Evolutionary conservation across 345 rosid species (phyloP), one percentile per base, ranked within the genome.

Genomic region (Lenwebbia sp.): DNA sequence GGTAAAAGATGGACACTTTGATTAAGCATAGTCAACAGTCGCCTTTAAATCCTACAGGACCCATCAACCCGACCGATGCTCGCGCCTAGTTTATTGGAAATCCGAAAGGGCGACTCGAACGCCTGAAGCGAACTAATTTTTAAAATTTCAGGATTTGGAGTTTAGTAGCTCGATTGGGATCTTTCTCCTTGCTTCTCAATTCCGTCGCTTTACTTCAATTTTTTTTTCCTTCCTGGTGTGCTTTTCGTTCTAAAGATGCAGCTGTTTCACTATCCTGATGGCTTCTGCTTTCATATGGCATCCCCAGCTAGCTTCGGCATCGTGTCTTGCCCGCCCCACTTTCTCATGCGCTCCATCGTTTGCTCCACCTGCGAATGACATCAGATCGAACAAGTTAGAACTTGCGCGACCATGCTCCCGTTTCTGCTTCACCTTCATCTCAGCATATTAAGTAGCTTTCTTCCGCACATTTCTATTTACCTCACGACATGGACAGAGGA

Each of bases 271-370:
- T 33, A 37, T 37, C 5, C 78, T 33, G 81, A 70, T 70, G 26
- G 47, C 14, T 21, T 19, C 40, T 19, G 78, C 44, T 9, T 44
- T 33, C 41, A 53, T 30, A 49, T 83, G 85, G 26, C 56, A 83
- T 75, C 47, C 76, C 52, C 86, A 47, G 11, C 86, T 10, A 33
- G 53, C 83, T 85, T 87, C 84, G 83, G 86, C 5, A 2, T 44
- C 13, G 53, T 30, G 13, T 88, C 94, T 37, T 86, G 90, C 40
- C 97, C 97, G 49, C 94, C 96, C 98, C 96, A 93, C 84, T 53
- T 94, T 86, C 87, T 86, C 94, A 94, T 90, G 19, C 98, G 91
- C 33, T 91, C 98, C 74, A 90, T 86, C 26, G 96, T 91, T 85
- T 94, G 92, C 56, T 90, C 96, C 60, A 95, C 98, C 96, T 92